Evolutionary conservation across 331 rosid species (phyloP), one percentile per base, ranked within the genome.

Genomic region (Cydonia oblonga): DNA sequence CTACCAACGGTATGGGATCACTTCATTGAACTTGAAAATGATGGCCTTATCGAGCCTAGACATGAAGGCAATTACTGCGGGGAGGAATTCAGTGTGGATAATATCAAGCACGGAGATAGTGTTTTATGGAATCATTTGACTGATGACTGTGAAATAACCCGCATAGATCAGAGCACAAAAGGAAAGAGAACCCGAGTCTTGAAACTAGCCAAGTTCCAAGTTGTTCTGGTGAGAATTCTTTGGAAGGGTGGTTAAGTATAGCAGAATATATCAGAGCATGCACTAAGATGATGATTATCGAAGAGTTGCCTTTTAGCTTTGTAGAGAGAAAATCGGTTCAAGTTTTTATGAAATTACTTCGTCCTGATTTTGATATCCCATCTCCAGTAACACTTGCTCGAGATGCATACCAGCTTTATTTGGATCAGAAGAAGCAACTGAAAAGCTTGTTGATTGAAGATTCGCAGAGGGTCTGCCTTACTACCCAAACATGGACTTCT

Each of bases 401-500:
- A 9, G 63, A 69, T 68, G 42, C 26, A 46, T 20, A 32, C 9
- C 40, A 42, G 8, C 20, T 67, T 24, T 67, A 53, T 75, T 64
- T 59, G 5, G 28, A 29, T 56, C 67, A 70, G 46, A 64, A 64
- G 44, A 40, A 70, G 22, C 28, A 64, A 40, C 66, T 64, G 61
- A 70, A 52, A 24, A 30, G 25, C 26, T 14, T 54, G 42, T 49
- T 56, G 7, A 4, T 25, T 28, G 18, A 4, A 22, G 13, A 63
- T 22, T 18, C 64, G 4, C 44, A 54, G 13, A 58, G 75, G 61
- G 61, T 70, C 25, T 66, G 70, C 20, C 61, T 66, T 59, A 75
- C 49, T 15, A 49, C 26, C 18, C 26, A 64, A 56, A 64, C 52
- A 46, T 79, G 71, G 82, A 64, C 59, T 6, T 79, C 44, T 3